phyloP scores from a whole-genome alignment of 176 grass and related monocot genomes.

The Paspalum vaginatum region DNA sequence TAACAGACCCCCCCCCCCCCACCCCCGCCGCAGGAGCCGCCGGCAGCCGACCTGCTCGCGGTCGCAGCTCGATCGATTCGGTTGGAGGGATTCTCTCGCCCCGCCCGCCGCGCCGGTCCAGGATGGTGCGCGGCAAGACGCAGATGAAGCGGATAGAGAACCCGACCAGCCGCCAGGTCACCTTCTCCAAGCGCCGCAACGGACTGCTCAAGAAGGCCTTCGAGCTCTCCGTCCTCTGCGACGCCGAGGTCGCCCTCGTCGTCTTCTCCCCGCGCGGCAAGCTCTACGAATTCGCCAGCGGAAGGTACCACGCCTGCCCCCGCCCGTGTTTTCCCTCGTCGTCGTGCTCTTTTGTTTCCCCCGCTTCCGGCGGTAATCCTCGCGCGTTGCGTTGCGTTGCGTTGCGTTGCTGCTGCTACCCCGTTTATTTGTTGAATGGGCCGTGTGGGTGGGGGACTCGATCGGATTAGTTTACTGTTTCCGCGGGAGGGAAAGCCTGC shows the following conservation, averaged over 20 bases:
- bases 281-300: slow-evolving; percentile 71
- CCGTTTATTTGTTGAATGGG: too few species aligned
- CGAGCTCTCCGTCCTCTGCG: slow-evolving; percentile 93
- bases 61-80: neutral
- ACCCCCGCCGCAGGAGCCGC: neutral
- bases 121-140: slow-evolving; percentile 89
- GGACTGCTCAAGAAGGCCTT: slow-evolving; percentile 93
- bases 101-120: neutral
- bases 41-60: slow-evolving; percentile 6
- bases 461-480: slow-evolving; percentile 29
- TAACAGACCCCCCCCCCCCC: neutral
- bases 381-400: neutral
- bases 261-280: slow-evolving; percentile 84
- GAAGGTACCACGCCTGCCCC: slow-evolving; percentile 4
- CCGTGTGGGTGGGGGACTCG: too few species aligned
- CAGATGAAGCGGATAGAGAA: slow-evolving; percentile 88
- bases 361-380: neutral
- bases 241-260: slow-evolving; percentile 83
- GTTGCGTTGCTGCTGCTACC: neutral
- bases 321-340: too few species aligned
- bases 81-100: neutral
- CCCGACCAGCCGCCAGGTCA: slow-evolving; percentile 73
- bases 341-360: slow-evolving; percentile 4
- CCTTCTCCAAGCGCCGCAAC: slow-evolving; percentile 91
- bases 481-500: slow-evolving; percentile 13